Conservation (phyloP, 1,284 basidiomycete genomes). For the Sporisorium scitamineum region DNA sequence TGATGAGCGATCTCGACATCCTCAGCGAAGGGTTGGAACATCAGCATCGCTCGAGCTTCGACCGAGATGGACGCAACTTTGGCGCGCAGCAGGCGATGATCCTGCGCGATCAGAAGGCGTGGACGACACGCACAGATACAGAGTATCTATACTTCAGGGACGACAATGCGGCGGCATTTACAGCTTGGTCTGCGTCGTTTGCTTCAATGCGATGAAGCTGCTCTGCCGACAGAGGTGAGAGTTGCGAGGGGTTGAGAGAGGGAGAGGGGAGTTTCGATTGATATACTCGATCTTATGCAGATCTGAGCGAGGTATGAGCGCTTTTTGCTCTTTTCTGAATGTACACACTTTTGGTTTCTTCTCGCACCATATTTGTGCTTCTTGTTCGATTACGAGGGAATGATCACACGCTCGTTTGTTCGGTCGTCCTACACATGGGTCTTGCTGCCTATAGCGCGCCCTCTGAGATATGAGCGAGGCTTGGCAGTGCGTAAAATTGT, state of each 20-base stretch:
- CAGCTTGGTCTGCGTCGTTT: slow-evolving; percentile 50
- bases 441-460: no score
- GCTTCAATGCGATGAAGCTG: slow-evolving; percentile 35
- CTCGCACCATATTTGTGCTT: background rate
- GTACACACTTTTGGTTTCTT: background rate
- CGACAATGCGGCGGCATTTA: slow-evolving; percentile 60
- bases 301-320: slow-evolving; percentile 1
- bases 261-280: background rate
- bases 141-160: slow-evolving; percentile 56
- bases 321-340: background rate
- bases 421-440: background rate
- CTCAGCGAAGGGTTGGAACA: slow-evolving; percentile 59
- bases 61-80: slow-evolving; percentile 60
- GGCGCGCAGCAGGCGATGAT: slow-evolving; percentile 66
- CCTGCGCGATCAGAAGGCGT: slow-evolving; percentile 63
- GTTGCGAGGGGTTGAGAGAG: background rate
- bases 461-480: background rate
- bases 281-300: slow-evolving; percentile 21
- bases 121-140: slow-evolving; percentile 59
- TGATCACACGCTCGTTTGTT: background rate
- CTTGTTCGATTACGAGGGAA: background rate
- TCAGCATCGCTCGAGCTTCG: slow-evolving; percentile 53
- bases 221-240: background rate
- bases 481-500: background rate
- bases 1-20: slow-evolving; percentile 61